Percentiles rank a stretch among this genome's conserved stretches.
Conservation (phyloP, 176 grass and related monocot species). For the Avena eriantha region DNA sequence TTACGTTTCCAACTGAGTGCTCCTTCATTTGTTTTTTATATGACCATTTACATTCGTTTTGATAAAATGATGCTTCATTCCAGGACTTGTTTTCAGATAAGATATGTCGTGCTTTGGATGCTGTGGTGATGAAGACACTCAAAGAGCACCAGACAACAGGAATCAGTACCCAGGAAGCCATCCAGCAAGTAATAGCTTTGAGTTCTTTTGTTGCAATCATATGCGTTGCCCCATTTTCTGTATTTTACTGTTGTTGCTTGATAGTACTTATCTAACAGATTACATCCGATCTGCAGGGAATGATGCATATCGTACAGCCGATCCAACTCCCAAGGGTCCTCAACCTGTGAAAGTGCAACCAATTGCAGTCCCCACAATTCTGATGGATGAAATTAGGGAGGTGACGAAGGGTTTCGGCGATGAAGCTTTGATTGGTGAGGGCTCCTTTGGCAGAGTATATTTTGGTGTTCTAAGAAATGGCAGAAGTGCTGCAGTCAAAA, state of each 20-base stretch:
- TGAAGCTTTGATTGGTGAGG: slow-evolving; percentile 87
- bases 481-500: slow-evolving; percentile 67
- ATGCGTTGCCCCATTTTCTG: no score
- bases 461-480: slow-evolving; percentile 79
- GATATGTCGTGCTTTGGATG: slow-evolving; percentile 65
- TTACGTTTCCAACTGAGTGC: not conserved
- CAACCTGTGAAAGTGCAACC: slow-evolving; percentile 75
- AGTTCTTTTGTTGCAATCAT: no score
- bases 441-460: slow-evolving; percentile 86
- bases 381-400: slow-evolving; percentile 80
- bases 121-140: slow-evolving; percentile 57
- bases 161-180: slow-evolving; percentile 22
- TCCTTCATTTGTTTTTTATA: not conserved
- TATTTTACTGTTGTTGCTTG: no score
- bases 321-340: not conserved
- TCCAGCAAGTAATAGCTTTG: no score
- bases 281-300: no score
- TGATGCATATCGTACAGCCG: no score
- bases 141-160: slow-evolving; percentile 54
- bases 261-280: no score
- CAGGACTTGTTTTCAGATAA: slow-evolving; percentile 30
- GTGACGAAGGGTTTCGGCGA: slow-evolving; percentile 79
- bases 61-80: slow-evolving; percentile 21
- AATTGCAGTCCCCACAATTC: slow-evolving; percentile 70
- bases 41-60: not conserved